Evolutionary conservation across 2,329 filamentous ascomycete genomes (phyloP).

Genomic region (Colletotrichum gloeosporioides): DNA sequence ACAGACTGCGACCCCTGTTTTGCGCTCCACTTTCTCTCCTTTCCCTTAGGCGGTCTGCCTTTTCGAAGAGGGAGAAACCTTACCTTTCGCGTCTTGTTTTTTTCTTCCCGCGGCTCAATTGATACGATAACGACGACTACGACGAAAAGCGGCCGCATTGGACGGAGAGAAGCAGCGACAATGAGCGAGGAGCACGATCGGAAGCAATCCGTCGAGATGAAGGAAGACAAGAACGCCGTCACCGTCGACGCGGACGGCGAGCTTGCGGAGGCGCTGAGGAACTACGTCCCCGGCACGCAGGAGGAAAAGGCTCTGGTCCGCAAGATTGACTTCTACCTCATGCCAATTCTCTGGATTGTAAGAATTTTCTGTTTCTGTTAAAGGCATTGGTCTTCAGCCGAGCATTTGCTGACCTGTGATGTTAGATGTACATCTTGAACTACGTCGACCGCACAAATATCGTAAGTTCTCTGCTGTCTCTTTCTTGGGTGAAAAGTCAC

Average conservation of each 20-base stretch:
- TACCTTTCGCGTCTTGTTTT: background rate
- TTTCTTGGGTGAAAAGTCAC: background rate
- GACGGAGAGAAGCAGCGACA: background rate
- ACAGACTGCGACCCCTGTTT: background rate
- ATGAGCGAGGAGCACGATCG: background rate
- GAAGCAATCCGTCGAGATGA: constrained; percentile 22
- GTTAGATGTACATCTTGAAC: constrained; percentile 29
- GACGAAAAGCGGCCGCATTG: background rate
- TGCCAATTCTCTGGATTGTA: background rate
- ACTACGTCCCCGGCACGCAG: constrained; percentile 29
- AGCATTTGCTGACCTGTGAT: background rate
- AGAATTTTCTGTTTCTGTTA: background rate
- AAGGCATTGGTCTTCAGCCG: background rate
- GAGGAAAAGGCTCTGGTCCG: constrained; percentile 26
- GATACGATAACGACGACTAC: background rate
- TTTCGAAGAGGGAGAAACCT: background rate
- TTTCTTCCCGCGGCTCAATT: background rate
- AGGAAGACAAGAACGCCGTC: constrained; percentile 19
- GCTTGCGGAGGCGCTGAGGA: constrained; percentile 28
- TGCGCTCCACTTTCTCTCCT: background rate
- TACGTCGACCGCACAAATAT: constrained; percentile 35
- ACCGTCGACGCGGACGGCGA: constrained; percentile 23
- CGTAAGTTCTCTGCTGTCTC: constrained; percentile 15
- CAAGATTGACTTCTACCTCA: constrained; percentile 23
- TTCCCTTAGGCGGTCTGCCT: background rate